These are phyloP conservation scores for Suillus occidentalis DNA, from an alignment of 768 basidiomycete species.

Conservation along the genomic window DNA sequence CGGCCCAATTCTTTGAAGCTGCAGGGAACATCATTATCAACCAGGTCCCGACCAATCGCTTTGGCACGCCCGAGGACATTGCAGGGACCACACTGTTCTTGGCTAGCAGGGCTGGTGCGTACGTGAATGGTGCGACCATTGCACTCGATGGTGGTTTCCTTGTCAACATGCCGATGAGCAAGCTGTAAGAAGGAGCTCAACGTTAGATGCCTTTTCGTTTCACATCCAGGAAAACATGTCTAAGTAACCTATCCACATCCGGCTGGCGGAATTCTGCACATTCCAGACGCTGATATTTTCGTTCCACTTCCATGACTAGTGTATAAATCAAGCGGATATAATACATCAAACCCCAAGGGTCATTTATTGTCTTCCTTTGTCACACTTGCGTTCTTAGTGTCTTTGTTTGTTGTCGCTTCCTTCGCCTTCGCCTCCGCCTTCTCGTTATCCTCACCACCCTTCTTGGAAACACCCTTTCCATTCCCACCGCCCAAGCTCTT, in stretches of 20 bases:
- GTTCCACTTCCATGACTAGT: conserved; percentile 1
- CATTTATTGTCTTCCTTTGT: conserved; percentile 3
- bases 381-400: conserved; percentile 1
- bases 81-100: conserved; percentile 64
- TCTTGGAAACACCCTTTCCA: conserved; percentile 14
- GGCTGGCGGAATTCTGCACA: neutral
- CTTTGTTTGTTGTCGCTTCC: conserved; percentile 3
- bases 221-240: neutral
- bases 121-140: conserved; percentile 64
- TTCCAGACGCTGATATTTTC: neutral
- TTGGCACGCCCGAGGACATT: conserved; percentile 66
- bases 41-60: conserved; percentile 48
- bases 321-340: conserved; percentile 8
- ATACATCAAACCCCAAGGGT: conserved; percentile 1
- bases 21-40: conserved; percentile 44
- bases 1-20: conserved; percentile 48
- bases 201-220: neutral
- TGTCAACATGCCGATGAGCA: conserved; percentile 38
- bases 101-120: conserved; percentile 57
- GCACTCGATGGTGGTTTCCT: conserved; percentile 60
- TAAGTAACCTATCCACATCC: neutral
- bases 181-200: conserved; percentile 27
- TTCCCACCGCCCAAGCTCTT: conserved; percentile 50
- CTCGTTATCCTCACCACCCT: conserved; percentile 12
- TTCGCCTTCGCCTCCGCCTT: conserved; percentile 12